These are phyloP conservation scores for Metschnikowia kofuensis DNA, from an alignment of 805 yeast species.

Conservation along the genomic window DNA sequence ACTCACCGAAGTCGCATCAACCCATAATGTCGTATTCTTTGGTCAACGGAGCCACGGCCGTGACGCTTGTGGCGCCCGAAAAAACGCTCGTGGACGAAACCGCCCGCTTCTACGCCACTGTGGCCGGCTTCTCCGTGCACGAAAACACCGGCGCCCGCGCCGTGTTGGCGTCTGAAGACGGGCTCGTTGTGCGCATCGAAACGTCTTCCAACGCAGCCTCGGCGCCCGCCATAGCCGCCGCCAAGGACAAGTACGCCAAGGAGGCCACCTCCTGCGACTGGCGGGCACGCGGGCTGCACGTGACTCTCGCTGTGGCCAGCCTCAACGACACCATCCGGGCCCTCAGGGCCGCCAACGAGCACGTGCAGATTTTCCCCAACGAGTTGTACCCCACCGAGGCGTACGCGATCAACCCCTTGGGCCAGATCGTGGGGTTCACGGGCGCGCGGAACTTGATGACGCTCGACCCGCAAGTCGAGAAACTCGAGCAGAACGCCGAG, in stretches of 20 bases:
- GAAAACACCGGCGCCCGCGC: constrained; percentile 18
- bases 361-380: constrained; percentile 65
- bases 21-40: constrained; percentile 24
- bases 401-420: constrained; percentile 80
- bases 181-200: constrained; percentile 21
- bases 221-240: constrained; percentile 18
- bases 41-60: constrained; percentile 54
- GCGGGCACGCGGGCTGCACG: constrained; percentile 44
- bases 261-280: constrained; percentile 40
- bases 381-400: constrained; percentile 68
- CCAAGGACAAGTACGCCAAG: constrained; percentile 12
- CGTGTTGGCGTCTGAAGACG: constrained; percentile 22
- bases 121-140: constrained; percentile 32
- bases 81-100: constrained; percentile 43
- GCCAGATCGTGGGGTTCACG: constrained; percentile 78
- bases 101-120: constrained; percentile 53
- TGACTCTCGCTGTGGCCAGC: constrained; percentile 46
- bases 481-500: constrained; percentile 17
- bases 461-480: constrained; percentile 41
- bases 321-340: constrained; percentile 35
- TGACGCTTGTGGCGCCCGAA: constrained; percentile 52
- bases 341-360: constrained; percentile 28
- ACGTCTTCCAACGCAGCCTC: constrained; percentile 16
- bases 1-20: background rate
- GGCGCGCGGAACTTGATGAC: constrained; percentile 55